phyloP scores from a whole-genome alignment of 306 rosid species.

The Boehmeria nivea region DNA sequence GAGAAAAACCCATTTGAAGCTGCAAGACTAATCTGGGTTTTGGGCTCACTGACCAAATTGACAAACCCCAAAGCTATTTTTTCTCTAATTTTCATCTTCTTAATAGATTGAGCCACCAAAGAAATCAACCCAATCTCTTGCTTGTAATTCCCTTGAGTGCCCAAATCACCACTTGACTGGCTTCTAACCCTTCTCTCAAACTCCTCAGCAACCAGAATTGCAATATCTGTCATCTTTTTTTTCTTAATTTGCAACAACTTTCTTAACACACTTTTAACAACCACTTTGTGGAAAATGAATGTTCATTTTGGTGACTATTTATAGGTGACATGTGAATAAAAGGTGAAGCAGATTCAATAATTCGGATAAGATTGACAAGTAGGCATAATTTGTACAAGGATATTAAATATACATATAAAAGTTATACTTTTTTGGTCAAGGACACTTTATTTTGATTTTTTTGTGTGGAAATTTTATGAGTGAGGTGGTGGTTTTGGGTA shows the following conservation, averaged over 20 bases:
- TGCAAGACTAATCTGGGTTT: constrained; percentile 48
- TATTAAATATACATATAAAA: no score
- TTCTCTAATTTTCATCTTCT: constrained; percentile 13
- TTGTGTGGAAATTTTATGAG: neutral
- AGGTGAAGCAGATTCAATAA: neutral
- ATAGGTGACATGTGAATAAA: neutral
- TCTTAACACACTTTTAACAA: neutral
- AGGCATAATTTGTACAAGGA: neutral
- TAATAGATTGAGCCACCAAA: constrained; percentile 24
- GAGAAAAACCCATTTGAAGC: constrained; percentile 82
- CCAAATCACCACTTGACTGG: no score
- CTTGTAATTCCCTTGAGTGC: constrained; percentile 2
- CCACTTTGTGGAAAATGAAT: neutral
- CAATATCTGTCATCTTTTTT: constrained; percentile 67
- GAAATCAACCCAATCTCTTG: constrained; percentile 24
- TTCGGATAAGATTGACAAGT: constrained; percentile 5
- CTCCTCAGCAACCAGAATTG: constrained; percentile 81
- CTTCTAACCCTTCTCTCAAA: constrained; percentile 65
- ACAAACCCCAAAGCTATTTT: constrained; percentile 12
- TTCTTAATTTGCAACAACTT: neutral
- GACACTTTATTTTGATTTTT: neutral
- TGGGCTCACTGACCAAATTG: constrained; percentile 45
- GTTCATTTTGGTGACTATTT: neutral
- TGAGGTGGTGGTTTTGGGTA: neutral
- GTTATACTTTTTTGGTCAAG: neutral